These are phyloP conservation scores for Verticillium tricorpus DNA, from an alignment of 2,329 filamentous ascomycete species.

Conservation along the genomic window DNA sequence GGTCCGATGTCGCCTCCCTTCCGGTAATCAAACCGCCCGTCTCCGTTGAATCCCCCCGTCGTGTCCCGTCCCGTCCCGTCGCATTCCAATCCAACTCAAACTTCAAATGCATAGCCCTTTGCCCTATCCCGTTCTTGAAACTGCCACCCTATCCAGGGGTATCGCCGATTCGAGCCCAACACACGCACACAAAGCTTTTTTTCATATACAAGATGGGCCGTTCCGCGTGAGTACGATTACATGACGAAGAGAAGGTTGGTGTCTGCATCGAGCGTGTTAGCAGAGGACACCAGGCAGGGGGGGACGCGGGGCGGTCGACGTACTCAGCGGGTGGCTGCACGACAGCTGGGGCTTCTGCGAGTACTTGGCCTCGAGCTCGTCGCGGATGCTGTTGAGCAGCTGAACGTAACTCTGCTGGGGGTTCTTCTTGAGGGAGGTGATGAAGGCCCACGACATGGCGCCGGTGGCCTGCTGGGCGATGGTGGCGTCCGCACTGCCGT, in stretches of 20 bases:
- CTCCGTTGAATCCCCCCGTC: background rate
- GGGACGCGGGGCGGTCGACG: slow-evolving; percentile 25
- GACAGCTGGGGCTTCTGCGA: slow-evolving; percentile 93
- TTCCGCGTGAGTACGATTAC: slow-evolving; percentile 29
- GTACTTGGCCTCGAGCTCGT: slow-evolving; percentile 83
- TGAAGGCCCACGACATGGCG: slow-evolving; percentile 98
- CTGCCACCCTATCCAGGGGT: background rate
- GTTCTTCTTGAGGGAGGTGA: slow-evolving; percentile 84
- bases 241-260: slow-evolving; percentile 61
- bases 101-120: background rate
- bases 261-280: slow-evolving; percentile 36
- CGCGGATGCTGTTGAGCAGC: slow-evolving; percentile 90
- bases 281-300: background rate
- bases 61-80: background rate
- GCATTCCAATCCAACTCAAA: background rate
- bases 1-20: too few relatives aligned
- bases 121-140: background rate
- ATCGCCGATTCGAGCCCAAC: background rate
- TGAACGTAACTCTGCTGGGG: slow-evolving; percentile 95
- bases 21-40: background rate
- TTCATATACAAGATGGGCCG: background rate
- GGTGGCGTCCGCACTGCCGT: slow-evolving; percentile 74
- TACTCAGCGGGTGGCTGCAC: slow-evolving; percentile 93
- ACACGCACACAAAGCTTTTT: background rate
- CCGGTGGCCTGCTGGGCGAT: slow-evolving; percentile 88